Base-by-base conservation (phyloP, 768 basidiomycete species). In the Russula griseocarnosa region DNA sequence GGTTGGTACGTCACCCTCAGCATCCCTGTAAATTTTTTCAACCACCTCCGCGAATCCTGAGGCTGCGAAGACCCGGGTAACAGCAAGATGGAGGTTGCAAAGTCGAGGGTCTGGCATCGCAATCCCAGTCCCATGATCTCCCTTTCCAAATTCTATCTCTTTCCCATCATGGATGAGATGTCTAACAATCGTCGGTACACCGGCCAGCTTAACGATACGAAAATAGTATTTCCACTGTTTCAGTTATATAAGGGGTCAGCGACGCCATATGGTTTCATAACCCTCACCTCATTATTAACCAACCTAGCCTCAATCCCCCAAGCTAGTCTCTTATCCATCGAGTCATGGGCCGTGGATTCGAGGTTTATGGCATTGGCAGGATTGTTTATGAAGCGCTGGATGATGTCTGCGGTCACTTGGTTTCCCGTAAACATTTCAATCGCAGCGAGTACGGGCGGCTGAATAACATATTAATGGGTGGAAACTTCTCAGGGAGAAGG, bases 391-490 rank as follows among this genome's bases (percentile, higher is more conserved):
- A 40, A 6, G 38, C 18, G 16, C 14, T 18, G 38, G 5, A 40
- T 7, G 4, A 6, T 1, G 0, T 6, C 38, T 14, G 38, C 38
- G 1, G 6, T 40, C 38, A 40, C 5, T 40, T 6, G 0, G 6
- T 40, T 5, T 14, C 38, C 38, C 6, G 38, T 40, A 7, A 40
- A 40, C 38, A 14, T 40, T 18, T 18, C 38, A 1, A 40, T 40
- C 6, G 14, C 38, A 16, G 5, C 0, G 5, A 1, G 38, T 6
- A 40, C 5, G 16, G 5, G 0, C 16, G 6, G 0, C 38, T 40
- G 6, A 7, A 40, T 40, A 7, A 40, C 9, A 1, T 18, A 18
- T 40, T 40, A 7, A 40, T 40, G 38, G 6, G 38, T 7, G 16
- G 38, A 18, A 40, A 40, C 16, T 18, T 40, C 16, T 18, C 38